Percentiles rank a stretch among this genome's conserved stretches.
phyloP scores from a whole-genome alignment of 179 eudicot species.

The Camellia oleifera region DNA sequence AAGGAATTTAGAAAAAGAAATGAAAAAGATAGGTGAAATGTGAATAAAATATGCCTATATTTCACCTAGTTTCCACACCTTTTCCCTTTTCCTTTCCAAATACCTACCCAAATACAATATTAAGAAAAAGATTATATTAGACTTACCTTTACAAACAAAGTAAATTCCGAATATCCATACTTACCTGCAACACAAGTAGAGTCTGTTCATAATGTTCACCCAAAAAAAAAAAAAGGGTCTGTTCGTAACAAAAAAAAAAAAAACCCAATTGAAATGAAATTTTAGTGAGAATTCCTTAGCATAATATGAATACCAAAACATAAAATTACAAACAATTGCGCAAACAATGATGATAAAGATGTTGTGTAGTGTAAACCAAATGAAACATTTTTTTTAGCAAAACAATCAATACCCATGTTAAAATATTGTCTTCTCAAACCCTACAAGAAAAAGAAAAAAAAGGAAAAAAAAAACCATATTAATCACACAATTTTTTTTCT shows the following conservation, averaged over 20 bases:
- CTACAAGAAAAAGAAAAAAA: conserved; percentile 1
- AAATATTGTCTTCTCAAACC: conserved; percentile 24
- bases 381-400: background rate
- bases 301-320: background rate
- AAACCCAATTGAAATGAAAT: background rate
- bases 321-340: background rate
- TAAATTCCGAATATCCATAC: too few relatives aligned
- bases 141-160: too few relatives aligned
- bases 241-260: background rate
- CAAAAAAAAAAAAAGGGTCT: too few relatives aligned
- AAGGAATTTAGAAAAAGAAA: too few relatives aligned
- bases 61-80: too few relatives aligned
- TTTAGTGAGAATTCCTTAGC: background rate
- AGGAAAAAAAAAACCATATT: background rate
- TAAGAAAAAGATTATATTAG: too few relatives aligned
- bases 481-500: conserved; percentile 22
- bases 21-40: too few relatives aligned
- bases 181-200: background rate
- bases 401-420: conserved; percentile 22
- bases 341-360: conserved; percentile 16
- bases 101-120: too few relatives aligned
- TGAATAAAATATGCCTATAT: too few relatives aligned
- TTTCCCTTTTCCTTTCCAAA: too few relatives aligned
- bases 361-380: conserved; percentile 13
- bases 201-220: background rate